Percentiles rank a stretch among this genome's conserved stretches.
These are phyloP conservation scores for Fraxinus sp. DNA, from an alignment of 305 asterid genomes.

Conservation along the genomic window DNA sequence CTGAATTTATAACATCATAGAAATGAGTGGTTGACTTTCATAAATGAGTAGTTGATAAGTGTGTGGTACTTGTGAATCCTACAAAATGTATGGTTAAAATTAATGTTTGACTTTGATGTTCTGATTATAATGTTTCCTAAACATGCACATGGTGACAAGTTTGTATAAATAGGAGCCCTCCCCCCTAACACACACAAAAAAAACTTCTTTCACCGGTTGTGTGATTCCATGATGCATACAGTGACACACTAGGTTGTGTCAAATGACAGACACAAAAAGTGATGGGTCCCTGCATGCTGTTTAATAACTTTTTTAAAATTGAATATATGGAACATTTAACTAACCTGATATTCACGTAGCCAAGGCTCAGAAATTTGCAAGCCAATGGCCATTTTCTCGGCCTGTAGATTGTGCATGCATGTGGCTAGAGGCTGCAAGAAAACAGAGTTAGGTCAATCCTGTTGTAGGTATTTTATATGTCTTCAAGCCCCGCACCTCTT, in stretches of 20 bases:
- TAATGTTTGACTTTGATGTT: neutral
- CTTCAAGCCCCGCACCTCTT: neutral
- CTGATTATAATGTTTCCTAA: neutral
- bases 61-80: neutral
- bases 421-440: constrained; percentile 81
- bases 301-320: neutral
- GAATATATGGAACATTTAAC: neutral
- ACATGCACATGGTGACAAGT: neutral
- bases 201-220: neutral
- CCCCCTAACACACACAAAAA: neutral
- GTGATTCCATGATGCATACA: neutral
- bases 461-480: neutral
- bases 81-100: neutral
- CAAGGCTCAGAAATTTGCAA: constrained; percentile 82
- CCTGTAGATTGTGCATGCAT: constrained; percentile 91
- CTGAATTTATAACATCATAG: neutral
- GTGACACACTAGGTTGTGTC: neutral
- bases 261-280: neutral
- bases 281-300: neutral
- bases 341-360: constrained; percentile 94
- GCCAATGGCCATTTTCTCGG: constrained; percentile 75
- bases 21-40: neutral
- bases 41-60: neutral
- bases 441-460: neutral
- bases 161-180: neutral